These are phyloP conservation scores for Psidium friedrichsthalianum DNA, from an alignment of 345 rosid genomes.

Conservation along the genomic window DNA sequence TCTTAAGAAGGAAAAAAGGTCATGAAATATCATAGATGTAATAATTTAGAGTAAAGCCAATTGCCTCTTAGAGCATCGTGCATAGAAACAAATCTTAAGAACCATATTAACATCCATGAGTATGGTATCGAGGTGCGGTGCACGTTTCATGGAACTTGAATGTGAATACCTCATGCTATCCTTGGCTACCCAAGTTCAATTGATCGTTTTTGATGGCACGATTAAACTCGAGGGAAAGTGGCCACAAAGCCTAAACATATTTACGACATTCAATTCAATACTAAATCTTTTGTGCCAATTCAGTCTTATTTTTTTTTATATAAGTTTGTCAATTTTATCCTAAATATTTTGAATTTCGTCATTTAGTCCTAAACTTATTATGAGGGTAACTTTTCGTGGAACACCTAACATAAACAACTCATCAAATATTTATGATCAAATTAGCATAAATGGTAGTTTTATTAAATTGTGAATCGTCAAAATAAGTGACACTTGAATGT, in stretches of 20 bases:
- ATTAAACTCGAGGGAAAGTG: not conserved
- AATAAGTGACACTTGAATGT: not conserved
- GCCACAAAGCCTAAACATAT: rapidly evolving
- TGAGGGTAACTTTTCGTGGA: no score
- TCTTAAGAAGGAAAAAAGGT: not conserved
- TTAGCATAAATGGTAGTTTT: not conserved
- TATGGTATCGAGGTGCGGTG: not conserved
- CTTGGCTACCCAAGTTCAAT: not conserved
- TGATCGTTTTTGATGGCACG: not conserved
- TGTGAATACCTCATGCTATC: not conserved
- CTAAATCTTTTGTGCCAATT: no score
- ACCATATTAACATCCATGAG: not conserved
- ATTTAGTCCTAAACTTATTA: no score
- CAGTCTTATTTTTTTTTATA: no score
- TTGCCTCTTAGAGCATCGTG: not conserved
- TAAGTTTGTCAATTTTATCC: no score
- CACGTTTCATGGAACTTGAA: not conserved
- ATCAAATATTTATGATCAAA: not conserved
- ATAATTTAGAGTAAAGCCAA: not conserved
- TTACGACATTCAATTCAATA: no score
- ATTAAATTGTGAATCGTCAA: not conserved
- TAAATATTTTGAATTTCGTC: no score
- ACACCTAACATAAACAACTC: no score
- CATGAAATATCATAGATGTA: not conserved
- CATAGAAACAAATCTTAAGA: not conserved